Evolutionary conservation across 306 rosid species (phyloP), one percentile per base, ranked within the genome.

Genomic region (Fragaria nilgerrensis): DNA sequence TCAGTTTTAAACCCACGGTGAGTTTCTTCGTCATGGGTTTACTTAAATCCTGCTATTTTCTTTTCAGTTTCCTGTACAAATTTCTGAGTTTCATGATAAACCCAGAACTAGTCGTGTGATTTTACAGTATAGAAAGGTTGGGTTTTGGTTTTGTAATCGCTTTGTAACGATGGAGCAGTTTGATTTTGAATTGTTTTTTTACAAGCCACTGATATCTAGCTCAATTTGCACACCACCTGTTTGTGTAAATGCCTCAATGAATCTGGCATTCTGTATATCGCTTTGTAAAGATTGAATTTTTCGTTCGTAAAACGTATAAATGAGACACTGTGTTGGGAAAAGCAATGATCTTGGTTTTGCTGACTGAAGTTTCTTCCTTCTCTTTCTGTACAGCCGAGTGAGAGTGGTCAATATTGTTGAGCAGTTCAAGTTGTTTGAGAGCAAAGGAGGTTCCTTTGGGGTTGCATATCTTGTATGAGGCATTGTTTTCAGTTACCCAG

Each of bases 201-300:
- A 17, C 19, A 11, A 5, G 47, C 12, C 10, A 58, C 4, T 13
- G 41, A n/a, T 7, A 17, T n/a, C 22, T 25, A 5, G 23, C 32
- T 43, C 32, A 17, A 1, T 12, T 29, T 44, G 36, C 77, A 59
- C 59, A 37, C 77, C 72, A 69, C 13, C 34, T 48, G 66, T 75
- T 58, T 75, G 73, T 69, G 80, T 41, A 59, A 80, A 75, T 61
- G 67, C 66, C 73, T 34, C 7, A 9, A 9, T 49, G 36, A 72
- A 49, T 61, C 5, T 45, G 22, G 16, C 8, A 11, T 1, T 45
- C 41, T 74, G 3, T 59, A 74, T 20, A 4, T 74, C n/a, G n/a
- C n/a, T n/a, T n/a, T n/a, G n/a, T n/a, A 53, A 12, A 22, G 53
- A 68, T 41, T 68, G 72, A 22, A 41, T 68, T 11, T 41, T 68